These are phyloP conservation scores for Saturnispora zaruensis DNA, from an alignment of 805 yeast genomes.

Conservation along the genomic window DNA sequence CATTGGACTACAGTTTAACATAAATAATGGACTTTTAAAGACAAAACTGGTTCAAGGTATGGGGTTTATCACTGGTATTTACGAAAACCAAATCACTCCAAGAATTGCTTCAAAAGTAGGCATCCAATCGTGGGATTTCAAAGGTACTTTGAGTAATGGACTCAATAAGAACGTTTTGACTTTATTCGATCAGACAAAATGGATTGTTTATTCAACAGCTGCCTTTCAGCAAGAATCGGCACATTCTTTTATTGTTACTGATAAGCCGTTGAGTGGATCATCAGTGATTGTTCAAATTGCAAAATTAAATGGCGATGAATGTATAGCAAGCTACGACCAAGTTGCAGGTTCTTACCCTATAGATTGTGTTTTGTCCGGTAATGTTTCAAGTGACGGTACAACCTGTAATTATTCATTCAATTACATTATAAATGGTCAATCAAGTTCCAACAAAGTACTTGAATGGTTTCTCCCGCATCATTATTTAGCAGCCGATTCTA, in stretches of 20 bases:
- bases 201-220: constrained; percentile 50
- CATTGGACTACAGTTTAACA: constrained; percentile 28
- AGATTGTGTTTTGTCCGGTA: constrained; percentile 35
- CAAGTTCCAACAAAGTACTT: constrained; percentile 21
- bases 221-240: constrained; percentile 17
- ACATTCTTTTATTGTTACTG: constrained; percentile 25
- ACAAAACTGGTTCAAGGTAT: constrained; percentile 68
- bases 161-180: constrained; percentile 46
- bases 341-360: constrained; percentile 65
- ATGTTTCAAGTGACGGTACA: constrained; percentile 19
- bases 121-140: constrained; percentile 38
- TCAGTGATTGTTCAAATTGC: constrained; percentile 44
- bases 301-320: constrained; percentile 28
- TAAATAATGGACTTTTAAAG: constrained; percentile 24
- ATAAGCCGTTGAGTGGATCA: constrained; percentile 28
- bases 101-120: constrained; percentile 58
- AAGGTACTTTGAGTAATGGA: constrained; percentile 31
- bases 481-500: constrained; percentile 29
- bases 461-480: constrained; percentile 51
- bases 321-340: constrained; percentile 40
- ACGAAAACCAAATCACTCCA: constrained; percentile 45
- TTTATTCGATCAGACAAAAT: constrained; percentile 46
- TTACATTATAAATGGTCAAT: constrained; percentile 24
- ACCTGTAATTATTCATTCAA: constrained; percentile 36
- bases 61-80: constrained; percentile 68